A percentile compares a stretch with the other conserved stretches of the same genome.
These are phyloP conservation scores for Abrus precatorius DNA, from an alignment of 306 rosid species.

Conservation along the genomic window DNA sequence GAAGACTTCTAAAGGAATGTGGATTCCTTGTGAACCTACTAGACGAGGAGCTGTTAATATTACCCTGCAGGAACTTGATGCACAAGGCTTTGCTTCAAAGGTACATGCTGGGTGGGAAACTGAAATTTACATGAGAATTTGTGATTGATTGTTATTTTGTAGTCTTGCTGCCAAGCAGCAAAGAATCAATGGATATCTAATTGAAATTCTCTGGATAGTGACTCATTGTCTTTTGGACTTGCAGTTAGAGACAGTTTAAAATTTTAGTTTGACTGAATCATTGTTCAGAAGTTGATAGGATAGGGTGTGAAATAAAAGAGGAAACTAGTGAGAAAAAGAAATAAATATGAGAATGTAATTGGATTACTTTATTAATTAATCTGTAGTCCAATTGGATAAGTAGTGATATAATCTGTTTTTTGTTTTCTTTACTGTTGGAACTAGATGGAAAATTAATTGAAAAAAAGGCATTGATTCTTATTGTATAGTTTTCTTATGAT, in stretches of 20 bases:
- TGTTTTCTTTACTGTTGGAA: background rate
- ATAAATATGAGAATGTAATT: background rate
- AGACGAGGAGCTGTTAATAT: constrained; percentile 61
- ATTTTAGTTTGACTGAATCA: background rate
- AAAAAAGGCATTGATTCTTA: background rate
- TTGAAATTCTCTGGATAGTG: background rate
- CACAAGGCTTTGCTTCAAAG: constrained; percentile 71
- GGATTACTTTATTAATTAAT: background rate
- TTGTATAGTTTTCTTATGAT: background rate
- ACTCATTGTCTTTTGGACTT: background rate
- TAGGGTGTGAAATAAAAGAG: background rate
- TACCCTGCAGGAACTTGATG: constrained; percentile 70
- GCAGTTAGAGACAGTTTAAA: constrained; percentile 12
- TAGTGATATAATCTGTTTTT: too few species aligned
- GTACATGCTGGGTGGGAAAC: constrained; percentile 45
- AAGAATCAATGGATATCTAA: background rate
- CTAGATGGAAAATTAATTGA: background rate
- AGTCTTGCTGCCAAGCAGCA: background rate
- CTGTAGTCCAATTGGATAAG: background rate
- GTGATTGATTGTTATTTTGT: background rate
- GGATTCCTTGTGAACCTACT: constrained; percentile 80
- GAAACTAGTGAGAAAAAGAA: background rate
- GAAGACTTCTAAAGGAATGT: constrained; percentile 62
- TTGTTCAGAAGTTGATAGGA: constrained; percentile 7
- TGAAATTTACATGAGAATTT: background rate